These are phyloP conservation scores for Magnolia changhungtana DNA, from an alignment of 164 flowering plant species.

Conservation along the genomic window DNA sequence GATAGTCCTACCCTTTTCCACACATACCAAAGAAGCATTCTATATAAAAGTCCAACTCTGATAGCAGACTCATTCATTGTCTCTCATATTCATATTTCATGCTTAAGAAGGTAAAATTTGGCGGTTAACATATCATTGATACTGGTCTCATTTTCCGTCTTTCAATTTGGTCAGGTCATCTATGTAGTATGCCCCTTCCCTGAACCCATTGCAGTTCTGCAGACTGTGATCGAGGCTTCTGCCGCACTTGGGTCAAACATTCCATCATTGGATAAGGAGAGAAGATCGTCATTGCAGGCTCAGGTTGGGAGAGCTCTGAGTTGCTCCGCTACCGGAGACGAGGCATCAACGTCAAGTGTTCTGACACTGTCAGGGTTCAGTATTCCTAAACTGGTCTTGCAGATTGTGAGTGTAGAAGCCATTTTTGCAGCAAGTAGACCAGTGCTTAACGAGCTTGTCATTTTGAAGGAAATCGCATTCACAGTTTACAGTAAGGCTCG, in stretches of 20 bases:
- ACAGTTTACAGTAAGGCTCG: conserved; percentile 96
- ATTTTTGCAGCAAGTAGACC: conserved; percentile 82
- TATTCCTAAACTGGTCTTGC: conserved; percentile 80
- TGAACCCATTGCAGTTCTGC: conserved; percentile 75
- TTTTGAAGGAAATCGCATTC: conserved; percentile 92
- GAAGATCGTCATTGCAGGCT: conserved; percentile 55
- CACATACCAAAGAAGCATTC: no score
- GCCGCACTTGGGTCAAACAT: conserved; percentile 67
- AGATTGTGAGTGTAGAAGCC: conserved; percentile 84
- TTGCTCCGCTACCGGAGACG: conserved; percentile 71
- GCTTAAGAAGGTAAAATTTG: not conserved
- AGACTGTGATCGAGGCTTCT: conserved; percentile 77
- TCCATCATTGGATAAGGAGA: conserved; percentile 63
- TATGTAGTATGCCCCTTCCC: conserved; percentile 98
- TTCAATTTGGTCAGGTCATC: conserved; percentile 53
- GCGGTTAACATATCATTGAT: not conserved
- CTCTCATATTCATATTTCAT: not conserved
- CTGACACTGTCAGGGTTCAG: conserved; percentile 74
- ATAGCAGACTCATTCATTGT: no score
- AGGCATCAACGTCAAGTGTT: conserved; percentile 66
- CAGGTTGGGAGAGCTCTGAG: conserved; percentile 82
- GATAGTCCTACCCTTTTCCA: no score
- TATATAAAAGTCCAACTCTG: no score
- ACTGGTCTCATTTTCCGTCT: not conserved
- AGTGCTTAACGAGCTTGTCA: conserved; percentile 59